A percentile compares a stretch with the other conserved stretches of the same genome.
phyloP scores from a whole-genome alignment of 331 rosid species.

The Dryas integrifolia region DNA sequence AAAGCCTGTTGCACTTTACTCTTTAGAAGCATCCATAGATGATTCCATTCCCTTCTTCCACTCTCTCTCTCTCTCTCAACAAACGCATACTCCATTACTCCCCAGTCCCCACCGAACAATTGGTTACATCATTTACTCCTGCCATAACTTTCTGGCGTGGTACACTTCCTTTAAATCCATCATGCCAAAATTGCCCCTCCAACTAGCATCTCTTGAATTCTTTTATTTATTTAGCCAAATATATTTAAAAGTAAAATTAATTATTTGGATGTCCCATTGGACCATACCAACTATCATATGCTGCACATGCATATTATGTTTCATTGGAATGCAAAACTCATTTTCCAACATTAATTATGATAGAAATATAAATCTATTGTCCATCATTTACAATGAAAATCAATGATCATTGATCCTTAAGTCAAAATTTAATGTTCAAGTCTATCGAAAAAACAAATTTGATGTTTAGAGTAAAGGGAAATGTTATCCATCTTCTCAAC shows the following conservation, averaged over 20 bases:
- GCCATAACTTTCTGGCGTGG: not conserved
- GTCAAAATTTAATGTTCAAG: no score
- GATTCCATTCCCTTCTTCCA: not conserved
- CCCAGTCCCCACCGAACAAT: constrained; percentile 22
- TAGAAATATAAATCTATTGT: not conserved
- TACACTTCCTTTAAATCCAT: not conserved
- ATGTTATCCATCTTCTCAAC: no score
- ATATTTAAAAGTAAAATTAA: not conserved
- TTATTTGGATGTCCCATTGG: not conserved
- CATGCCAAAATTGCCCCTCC: constrained; percentile 1
- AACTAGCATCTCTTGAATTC: not conserved
- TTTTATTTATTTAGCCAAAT: not conserved
- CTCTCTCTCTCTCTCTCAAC: not conserved
- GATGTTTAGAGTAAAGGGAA: no score
- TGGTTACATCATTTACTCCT: not conserved
- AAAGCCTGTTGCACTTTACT: not conserved
- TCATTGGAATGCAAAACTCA: not conserved
- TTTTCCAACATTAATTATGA: not conserved
- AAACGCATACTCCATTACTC: not conserved
- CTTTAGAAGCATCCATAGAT: constrained; percentile 8
- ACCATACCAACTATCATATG: not conserved
- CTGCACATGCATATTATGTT: not conserved
- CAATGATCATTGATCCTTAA: no score
- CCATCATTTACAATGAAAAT: no score
- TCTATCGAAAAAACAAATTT: no score